Evolutionary conservation across 345 rosid genomes (phyloP).

Genomic region (Eucalyptus regnans): DNA sequence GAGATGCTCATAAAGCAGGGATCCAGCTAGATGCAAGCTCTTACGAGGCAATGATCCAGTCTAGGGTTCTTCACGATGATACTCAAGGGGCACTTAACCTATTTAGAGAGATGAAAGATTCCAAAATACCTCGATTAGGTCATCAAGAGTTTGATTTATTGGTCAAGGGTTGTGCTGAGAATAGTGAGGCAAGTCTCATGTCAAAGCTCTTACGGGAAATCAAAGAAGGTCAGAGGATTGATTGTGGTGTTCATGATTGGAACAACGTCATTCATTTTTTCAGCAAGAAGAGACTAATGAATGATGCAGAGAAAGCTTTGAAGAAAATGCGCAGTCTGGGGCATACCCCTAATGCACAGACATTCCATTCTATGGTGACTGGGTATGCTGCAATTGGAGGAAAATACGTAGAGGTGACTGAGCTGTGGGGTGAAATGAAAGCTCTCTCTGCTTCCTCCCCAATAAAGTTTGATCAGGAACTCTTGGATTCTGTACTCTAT

Average conservation of each 20-base stretch:
- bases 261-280: conserved; percentile 86
- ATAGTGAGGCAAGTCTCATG: conserved; percentile 66
- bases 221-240: conserved; percentile 62
- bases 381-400: conserved; percentile 86
- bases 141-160: conserved; percentile 53
- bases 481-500: conserved; percentile 82
- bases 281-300: conserved; percentile 84
- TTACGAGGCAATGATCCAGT: conserved; percentile 58
- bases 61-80: conserved; percentile 51
- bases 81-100: conserved; percentile 63
- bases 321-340: conserved; percentile 82
- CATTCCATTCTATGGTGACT: conserved; percentile 92
- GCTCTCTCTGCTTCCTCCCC: conserved; percentile 46
- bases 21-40: conserved; percentile 77
- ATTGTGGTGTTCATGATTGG: conserved; percentile 81
- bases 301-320: conserved; percentile 89
- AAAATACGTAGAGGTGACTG: conserved; percentile 81
- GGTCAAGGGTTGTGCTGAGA: conserved; percentile 54
- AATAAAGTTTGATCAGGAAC: conserved; percentile 86
- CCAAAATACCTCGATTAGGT: conserved; percentile 44
- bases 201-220: conserved; percentile 74
- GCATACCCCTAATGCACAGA: conserved; percentile 76
- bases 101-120: conserved; percentile 76
- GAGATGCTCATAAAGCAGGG: conserved; percentile 88
- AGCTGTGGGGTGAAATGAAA: conserved; percentile 97